These are phyloP conservation scores for Thymus mandschuricus DNA, from an alignment of 257 asterid genomes.

Conservation along the genomic window DNA sequence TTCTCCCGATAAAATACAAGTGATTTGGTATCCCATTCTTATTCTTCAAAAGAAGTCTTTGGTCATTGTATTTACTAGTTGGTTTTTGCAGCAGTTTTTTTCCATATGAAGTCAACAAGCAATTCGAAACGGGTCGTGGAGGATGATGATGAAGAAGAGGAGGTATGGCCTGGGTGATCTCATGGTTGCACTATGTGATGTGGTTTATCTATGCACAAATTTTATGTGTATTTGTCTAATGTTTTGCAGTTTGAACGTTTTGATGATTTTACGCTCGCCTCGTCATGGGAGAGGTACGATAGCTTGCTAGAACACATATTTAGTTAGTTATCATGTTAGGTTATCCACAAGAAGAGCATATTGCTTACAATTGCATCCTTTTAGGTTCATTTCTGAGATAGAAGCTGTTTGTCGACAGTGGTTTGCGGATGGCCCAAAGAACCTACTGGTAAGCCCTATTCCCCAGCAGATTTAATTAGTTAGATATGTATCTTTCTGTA, in stretches of 20 bases:
- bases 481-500: not conserved
- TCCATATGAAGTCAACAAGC: conserved; percentile 54
- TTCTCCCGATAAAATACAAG: not conserved
- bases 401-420: conserved; percentile 93
- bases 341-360: conserved; percentile 13
- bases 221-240: conserved; percentile 15
- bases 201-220: conserved; percentile 3
- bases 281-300: conserved; percentile 89
- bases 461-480: conserved; percentile 21
- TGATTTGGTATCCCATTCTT: conserved; percentile 11
- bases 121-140: conserved; percentile 34
- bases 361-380: conserved; percentile 11
- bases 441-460: conserved; percentile 60
- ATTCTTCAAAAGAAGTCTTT: not conserved
- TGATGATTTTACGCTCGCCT: conserved; percentile 90
- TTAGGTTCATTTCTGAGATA: conserved; percentile 88
- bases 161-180: conserved; percentile 35
- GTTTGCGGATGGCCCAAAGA: conserved; percentile 80
- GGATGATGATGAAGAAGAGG: conserved; percentile 57
- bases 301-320: not conserved
- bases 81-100: conserved; percentile 15
- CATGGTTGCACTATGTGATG: not conserved
- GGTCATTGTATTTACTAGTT: not conserved
- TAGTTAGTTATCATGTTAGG: too few relatives aligned
- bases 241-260: conserved; percentile 79